Percentiles rank a stretch among this genome's conserved stretches.
Evolutionary conservation across 352 stramenopile species (phyloP).

Genomic region (Pythium brachiatum): DNA sequence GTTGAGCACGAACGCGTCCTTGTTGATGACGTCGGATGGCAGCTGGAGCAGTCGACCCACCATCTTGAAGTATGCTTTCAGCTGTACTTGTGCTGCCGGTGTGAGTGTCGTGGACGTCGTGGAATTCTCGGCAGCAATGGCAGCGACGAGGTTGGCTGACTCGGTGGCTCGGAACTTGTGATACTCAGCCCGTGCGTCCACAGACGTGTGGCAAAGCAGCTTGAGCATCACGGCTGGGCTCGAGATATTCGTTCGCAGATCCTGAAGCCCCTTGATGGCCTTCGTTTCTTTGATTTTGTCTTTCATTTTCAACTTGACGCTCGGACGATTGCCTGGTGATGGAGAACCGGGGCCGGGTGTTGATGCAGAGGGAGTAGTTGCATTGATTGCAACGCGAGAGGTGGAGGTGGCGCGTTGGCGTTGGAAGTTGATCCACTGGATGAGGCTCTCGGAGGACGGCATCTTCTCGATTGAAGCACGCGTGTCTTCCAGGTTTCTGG

Average conservation of each 20-base stretch:
- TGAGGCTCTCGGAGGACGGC: constrained; percentile 52
- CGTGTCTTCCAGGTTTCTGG: constrained; percentile 28
- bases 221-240: constrained; percentile 72
- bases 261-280: constrained; percentile 61
- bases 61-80: constrained; percentile 76
- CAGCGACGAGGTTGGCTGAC: constrained; percentile 21
- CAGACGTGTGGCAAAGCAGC: constrained; percentile 58
- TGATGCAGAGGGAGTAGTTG: not conserved
- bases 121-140: constrained; percentile 41
- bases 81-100: constrained; percentile 48
- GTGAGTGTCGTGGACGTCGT: constrained; percentile 56
- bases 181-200: constrained; percentile 51
- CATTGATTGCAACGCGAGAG: constrained; percentile 14
- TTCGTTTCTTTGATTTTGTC: constrained; percentile 72
- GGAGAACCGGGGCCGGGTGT: not conserved
- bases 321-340: not conserved
- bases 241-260: constrained; percentile 47
- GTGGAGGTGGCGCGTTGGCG: constrained; percentile 42
- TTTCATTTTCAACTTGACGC: constrained; percentile 32
- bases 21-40: constrained; percentile 58
- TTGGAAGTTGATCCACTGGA: constrained; percentile 75
- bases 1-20: constrained; percentile 65
- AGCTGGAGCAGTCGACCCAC: constrained; percentile 46
- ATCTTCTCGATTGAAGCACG: constrained; percentile 39
- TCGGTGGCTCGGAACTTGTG: constrained; percentile 46